Percentiles rank a stretch among this genome's conserved stretches.
Conservation (phyloP, 2,329 filamentous ascomycete species). For the Cladosporium sp. region DNA sequence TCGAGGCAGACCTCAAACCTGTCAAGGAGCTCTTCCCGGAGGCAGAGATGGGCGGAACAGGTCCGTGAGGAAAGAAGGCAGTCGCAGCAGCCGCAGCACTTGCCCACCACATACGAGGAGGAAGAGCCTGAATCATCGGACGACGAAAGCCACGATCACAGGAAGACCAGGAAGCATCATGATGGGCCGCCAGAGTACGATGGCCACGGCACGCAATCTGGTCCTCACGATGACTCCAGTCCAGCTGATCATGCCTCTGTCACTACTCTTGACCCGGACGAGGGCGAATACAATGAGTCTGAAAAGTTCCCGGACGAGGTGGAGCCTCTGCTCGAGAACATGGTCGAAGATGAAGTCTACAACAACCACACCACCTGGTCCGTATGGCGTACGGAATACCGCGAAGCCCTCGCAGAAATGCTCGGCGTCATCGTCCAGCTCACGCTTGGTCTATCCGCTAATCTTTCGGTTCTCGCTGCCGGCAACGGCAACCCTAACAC, state of each 20-base stretch:
- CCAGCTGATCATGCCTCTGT: conserved; percentile 18
- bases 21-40: conserved; percentile 21
- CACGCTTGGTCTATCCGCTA: conserved; percentile 47
- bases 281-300: conserved; percentile 33
- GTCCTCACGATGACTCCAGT: neutral
- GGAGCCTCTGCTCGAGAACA: conserved; percentile 40
- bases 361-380: conserved; percentile 45
- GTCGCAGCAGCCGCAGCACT: conserved; percentile 10
- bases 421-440: conserved; percentile 40
- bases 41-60: conserved; percentile 14
- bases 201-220: neutral
- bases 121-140: conserved; percentile 18
- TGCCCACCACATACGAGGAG: conserved; percentile 28
- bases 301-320: conserved; percentile 39
- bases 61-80: neutral
- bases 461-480: conserved; percentile 36
- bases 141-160: conserved; percentile 7
- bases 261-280: conserved; percentile 28
- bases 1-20: conserved; percentile 18
- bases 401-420: conserved; percentile 52
- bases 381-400: conserved; percentile 46
- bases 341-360: conserved; percentile 46
- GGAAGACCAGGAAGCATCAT: neutral
- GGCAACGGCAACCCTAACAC: conserved; percentile 38
- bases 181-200: neutral